Evolutionary conservation across 2,329 filamentous ascomycete species (phyloP).

Genomic region (Colletotrichum orbiculare): DNA sequence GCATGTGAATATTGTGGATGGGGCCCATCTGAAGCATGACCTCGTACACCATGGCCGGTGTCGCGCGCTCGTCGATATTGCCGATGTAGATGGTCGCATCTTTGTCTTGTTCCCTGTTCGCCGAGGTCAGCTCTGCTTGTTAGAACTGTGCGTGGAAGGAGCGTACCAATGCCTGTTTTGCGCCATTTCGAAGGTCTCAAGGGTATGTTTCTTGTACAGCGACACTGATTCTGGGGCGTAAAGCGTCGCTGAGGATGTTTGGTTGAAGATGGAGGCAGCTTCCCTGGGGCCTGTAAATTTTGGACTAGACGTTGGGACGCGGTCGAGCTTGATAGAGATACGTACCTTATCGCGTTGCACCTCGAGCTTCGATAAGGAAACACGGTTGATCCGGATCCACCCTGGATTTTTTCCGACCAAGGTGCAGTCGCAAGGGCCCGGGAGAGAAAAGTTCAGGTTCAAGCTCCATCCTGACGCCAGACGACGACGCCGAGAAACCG

Average conservation of each 20-base stretch:
- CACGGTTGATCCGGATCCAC: conserved; percentile 34
- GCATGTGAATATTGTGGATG: conserved; percentile 97
- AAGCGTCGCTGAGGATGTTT: not conserved
- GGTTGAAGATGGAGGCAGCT: not conserved
- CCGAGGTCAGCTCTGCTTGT: conserved; percentile 41
- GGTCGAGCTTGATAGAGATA: conserved; percentile 26
- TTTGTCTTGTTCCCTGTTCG: conserved; percentile 92
- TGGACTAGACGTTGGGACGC: conserved; percentile 24
- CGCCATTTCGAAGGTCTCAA: conserved; percentile 64
- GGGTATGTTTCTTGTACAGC: not conserved
- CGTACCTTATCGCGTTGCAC: conserved; percentile 21
- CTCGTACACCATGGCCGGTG: conserved; percentile 92
- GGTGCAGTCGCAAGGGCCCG: conserved; percentile 1
- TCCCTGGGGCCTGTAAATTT: conserved; percentile 27
- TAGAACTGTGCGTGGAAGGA: conserved; percentile 2
- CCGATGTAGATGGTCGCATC: conserved; percentile 98
- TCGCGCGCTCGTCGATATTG: conserved; percentile 96
- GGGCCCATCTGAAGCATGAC: conserved; percentile 98
- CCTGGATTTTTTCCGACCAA: conserved; percentile 30
- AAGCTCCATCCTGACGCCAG: conserved; percentile 24
- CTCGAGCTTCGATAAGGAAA: conserved; percentile 24
- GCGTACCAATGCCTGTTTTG: conserved; percentile 79
- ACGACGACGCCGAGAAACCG: conserved; percentile 31
- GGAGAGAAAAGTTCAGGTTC: conserved; percentile 30
- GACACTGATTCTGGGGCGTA: not conserved